Percentiles rank a stretch among this genome's conserved stretches.
Evolutionary conservation across 208 protist genomes (phyloP).

Genomic region (Crithidia acanthocephali): DNA sequence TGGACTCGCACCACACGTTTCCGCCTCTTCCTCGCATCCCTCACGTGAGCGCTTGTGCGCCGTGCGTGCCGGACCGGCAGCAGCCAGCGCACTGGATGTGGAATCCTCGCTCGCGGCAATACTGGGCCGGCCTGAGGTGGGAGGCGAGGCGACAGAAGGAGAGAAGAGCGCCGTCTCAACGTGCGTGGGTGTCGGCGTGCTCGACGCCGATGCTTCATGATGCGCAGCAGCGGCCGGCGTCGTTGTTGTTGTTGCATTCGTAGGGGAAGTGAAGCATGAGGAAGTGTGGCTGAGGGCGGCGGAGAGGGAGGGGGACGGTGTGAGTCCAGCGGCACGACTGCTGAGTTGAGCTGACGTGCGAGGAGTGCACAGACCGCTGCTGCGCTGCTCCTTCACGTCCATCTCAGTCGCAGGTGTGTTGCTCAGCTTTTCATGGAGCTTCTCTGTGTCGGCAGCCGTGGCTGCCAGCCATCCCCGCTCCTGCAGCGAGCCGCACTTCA

Average conservation of each 20-base stretch:
- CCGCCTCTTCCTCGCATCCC: neutral
- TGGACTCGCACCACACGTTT: neutral
- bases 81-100: constrained; percentile 23
- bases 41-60: constrained; percentile 11
- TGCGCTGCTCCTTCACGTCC: neutral
- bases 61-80: constrained; percentile 5
- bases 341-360: constrained; percentile 9
- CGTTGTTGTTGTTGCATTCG: neutral
- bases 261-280: neutral
- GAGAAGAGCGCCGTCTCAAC: neutral
- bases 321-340: constrained; percentile 7
- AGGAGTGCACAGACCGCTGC: constrained; percentile 1
- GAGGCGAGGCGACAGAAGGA: neutral
- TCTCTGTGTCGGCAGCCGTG: neutral
- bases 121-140: constrained; percentile 20
- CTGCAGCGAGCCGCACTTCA: constrained; percentile 21
- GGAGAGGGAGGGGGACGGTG: constrained; percentile 6
- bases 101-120: constrained; percentile 22
- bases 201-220: too few relatives aligned
- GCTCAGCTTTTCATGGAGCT: neutral
- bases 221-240: too few relatives aligned
- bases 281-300: neutral
- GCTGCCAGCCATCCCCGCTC: constrained; percentile 17
- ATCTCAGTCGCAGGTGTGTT: neutral
- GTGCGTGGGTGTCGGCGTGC: neutral